Evolutionary conservation across 2,329 filamentous ascomycete genomes (phyloP), one percentile per base, ranked within the genome.

Genomic region (Basipetospora chlamydospora): DNA sequence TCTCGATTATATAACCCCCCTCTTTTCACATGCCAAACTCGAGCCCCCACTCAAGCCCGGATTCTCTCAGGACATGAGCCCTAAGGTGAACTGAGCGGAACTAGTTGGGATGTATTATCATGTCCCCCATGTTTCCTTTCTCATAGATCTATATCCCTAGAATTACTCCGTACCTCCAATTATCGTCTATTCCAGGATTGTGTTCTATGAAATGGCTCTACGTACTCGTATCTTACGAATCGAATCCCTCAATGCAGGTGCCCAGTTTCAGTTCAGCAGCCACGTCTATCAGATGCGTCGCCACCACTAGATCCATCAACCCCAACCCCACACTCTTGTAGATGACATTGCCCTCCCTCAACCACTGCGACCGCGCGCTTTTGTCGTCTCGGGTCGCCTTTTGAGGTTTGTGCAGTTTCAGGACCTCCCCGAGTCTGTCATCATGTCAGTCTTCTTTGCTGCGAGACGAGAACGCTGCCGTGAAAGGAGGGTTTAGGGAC

Each of bases 401-500:
- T 37, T 18, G 32, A 25, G 38, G 37, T 16, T 42, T 37, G 4
- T 67, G 63, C 21, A 77, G 62, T 67, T 77, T 73, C 10, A 74
- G 69, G 4, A 95, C 61, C 51, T 95, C 87, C 3, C 87, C 88
- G 1, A 95, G 61, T 54, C 69, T 73, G 22, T 15, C 9, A 4
- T 0, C 17, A 30, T 26, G 22, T 47, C 37, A 49, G 49, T 12
- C 23, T 16, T 34, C 6, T 28, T 28, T 7, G 9, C 17, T 9
- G 16, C 28, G 18, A 11, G 28, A 10, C 2, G 23, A 22, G 28
- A 4, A 15, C 6, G 13, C 4, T 4, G 26, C 16, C 13, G 9
- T 3, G 26, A 23, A 36, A 28, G 5, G n/a, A n/a, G n/a, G n/a
- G n/a, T n/a, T n/a, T n/a, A n/a, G n/a, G n/a, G 5, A 61, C 68